phyloP scores from a whole-genome alignment of 106 monocot genomes.

The Amphibolis antarctica region DNA sequence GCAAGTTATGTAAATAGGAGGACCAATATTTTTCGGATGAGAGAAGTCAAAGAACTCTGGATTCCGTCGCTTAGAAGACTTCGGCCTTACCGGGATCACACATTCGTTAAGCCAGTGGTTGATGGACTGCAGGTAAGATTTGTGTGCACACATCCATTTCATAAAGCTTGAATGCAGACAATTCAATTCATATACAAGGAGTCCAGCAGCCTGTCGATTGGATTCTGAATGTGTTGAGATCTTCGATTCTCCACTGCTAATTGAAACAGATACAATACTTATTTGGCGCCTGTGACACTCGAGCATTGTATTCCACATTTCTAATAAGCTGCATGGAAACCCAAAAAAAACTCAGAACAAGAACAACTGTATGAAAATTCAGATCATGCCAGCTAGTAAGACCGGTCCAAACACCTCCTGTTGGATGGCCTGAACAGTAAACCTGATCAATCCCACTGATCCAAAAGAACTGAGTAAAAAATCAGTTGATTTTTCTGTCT shows the following conservation, averaged over 20 bases:
- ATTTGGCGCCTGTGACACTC: conserved; percentile 61
- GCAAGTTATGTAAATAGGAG: conserved; percentile 78
- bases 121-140: conserved; percentile 53
- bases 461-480: too few relatives aligned
- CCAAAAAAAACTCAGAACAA: too few relatives aligned
- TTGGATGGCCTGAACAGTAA: too few relatives aligned
- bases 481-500: too few relatives aligned
- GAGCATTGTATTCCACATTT: conserved; percentile 82
- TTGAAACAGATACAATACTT: conserved; percentile 27
- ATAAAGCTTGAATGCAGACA: conserved; percentile 55
- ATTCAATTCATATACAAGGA: conserved; percentile 46
- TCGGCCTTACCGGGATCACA: conserved; percentile 29
- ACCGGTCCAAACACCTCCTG: too few relatives aligned
- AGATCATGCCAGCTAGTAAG: too few relatives aligned
- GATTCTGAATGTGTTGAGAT: conserved; percentile 38
- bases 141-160: conserved; percentile 69
- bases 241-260: conserved; percentile 34
- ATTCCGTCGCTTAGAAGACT: conserved; percentile 16
- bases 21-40: conserved; percentile 29
- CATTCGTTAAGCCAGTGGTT: conserved; percentile 84
- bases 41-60: conserved; percentile 28
- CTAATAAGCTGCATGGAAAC: conserved; percentile 40
- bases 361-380: too few relatives aligned
- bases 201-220: conserved; percentile 27
- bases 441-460: too few relatives aligned